Evolutionary conservation across 495 filamentous ascomycete genomes (phyloP).

Genomic region (Annulohypoxylon maeteangense): DNA sequence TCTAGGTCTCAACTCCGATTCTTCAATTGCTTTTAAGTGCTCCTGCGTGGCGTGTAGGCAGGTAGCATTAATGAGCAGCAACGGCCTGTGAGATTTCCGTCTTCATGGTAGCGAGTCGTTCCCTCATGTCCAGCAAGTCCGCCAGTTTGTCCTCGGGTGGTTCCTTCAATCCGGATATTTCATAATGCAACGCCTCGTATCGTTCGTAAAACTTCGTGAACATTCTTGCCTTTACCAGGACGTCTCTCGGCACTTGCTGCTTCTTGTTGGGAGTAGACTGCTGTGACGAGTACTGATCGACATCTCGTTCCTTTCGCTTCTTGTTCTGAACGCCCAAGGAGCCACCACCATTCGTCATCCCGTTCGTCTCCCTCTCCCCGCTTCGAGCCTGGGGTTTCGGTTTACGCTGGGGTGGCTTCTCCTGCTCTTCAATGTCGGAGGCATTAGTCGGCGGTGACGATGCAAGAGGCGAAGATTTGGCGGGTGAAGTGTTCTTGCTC

Average conservation of each 20-base stretch:
- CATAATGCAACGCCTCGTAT: slow-evolving; percentile 70
- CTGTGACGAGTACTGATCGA: slow-evolving; percentile 40
- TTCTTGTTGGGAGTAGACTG: slow-evolving; percentile 51
- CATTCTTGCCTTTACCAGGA: slow-evolving; percentile 64
- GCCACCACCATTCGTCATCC: slow-evolving; percentile 27
- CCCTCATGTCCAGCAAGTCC: slow-evolving; percentile 69
- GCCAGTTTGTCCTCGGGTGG: slow-evolving; percentile 67
- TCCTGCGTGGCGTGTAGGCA: neutral
- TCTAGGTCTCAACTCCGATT: neutral
- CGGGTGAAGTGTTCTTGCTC: slow-evolving; percentile 66
- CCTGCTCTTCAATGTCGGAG: slow-evolving; percentile 66
- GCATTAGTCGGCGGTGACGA: slow-evolving; percentile 81
- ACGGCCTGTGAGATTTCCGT: slow-evolving; percentile 68
- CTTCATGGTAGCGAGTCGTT: slow-evolving; percentile 70
- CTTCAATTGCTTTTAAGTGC: neutral
- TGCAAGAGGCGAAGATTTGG: slow-evolving; percentile 78
- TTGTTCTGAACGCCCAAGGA: slow-evolving; percentile 42
- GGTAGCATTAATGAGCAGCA: slow-evolving; percentile 42
- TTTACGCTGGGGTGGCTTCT: slow-evolving; percentile 47
- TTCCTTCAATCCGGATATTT: slow-evolving; percentile 62
- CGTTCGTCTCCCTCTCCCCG: slow-evolving; percentile 30
- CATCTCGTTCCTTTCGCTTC: slow-evolving; percentile 54
- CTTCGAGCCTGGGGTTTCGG: slow-evolving; percentile 41
- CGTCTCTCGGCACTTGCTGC: slow-evolving; percentile 49
- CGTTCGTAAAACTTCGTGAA: slow-evolving; percentile 72